Evolutionary conservation across 1,284 basidiomycete species (phyloP).

Genomic region (Apiotrichum mycotoxinovorans): DNA sequence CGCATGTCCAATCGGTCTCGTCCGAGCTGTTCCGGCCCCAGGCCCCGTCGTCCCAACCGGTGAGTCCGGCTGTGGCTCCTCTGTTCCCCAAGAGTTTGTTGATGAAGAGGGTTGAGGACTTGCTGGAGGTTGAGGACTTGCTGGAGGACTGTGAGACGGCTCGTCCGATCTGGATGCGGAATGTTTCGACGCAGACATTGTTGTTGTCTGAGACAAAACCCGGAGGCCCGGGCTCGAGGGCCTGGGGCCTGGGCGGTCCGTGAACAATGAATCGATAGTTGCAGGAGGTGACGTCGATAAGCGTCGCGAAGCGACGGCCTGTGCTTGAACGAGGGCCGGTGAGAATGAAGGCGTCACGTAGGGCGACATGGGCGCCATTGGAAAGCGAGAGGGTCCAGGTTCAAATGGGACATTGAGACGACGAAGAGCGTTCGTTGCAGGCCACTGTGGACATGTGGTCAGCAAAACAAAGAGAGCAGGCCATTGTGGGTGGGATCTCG

Average conservation of each 20-base stretch:
- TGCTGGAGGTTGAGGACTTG: neutral
- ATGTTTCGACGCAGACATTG: too few relatives aligned
- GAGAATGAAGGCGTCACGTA: slow-evolving; percentile 45
- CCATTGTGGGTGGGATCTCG: neutral
- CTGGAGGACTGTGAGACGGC: neutral
- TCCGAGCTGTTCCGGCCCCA: neutral
- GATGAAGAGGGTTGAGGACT: neutral
- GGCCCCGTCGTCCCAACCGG: too few relatives aligned
- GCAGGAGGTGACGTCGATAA: slow-evolving; percentile 3
- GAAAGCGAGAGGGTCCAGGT: slow-evolving; percentile 27
- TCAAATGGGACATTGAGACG: slow-evolving; percentile 17
- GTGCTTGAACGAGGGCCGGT: slow-evolving; percentile 28
- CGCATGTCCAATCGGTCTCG: neutral
- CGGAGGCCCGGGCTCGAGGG: neutral
- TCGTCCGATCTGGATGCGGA: too few relatives aligned
- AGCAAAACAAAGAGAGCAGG: neutral
- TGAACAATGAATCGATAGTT: neutral
- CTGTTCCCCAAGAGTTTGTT: neutral
- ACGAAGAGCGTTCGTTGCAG: slow-evolving; percentile 27
- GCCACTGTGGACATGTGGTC: slow-evolving; percentile 32
- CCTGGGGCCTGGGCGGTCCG: neutral
- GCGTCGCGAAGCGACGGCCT: neutral
- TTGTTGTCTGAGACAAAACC: too few relatives aligned
- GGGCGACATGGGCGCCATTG: slow-evolving; percentile 40
- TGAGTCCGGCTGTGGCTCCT: neutral